Evolutionary conservation across 2,329 filamentous ascomycete species (phyloP), one percentile per base, ranked within the genome.

Genomic region (Penicillium vulpinum): DNA sequence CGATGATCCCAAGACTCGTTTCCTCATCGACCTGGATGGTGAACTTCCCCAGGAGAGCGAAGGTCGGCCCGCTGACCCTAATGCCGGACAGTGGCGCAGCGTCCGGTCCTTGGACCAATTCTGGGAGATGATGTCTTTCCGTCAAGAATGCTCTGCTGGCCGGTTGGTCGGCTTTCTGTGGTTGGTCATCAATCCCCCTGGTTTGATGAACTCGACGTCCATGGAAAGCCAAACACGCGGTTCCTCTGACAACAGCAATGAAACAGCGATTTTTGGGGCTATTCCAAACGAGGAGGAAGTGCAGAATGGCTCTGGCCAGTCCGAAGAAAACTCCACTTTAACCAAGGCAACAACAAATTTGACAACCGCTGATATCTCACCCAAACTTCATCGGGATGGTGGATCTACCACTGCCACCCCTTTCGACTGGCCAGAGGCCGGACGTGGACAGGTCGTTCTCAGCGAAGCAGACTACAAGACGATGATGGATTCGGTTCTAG

Each of bases 51-150:
- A 72, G 45, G 63, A 56, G 35, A 57, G 54, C 1, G 64, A 65
- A 8, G 57, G 59, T 3, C 69, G 63, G 41, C 73, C 63, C 63
- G 71, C 62, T 57, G 70, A 64, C 56, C 76, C 84, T 62, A 81
- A 79, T 26, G 77, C 78, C 3, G 89, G 89, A 0, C 81, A 85
- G 55, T 99, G 94, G 94, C 89, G 87, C 70, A 92, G 89, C 58
- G 87, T 97, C 24, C 88, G 83, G 70, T 89, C 86, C 0, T 78
- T 99, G 39, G 90, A 92, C n/a, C 87, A 92, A 64, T 99, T 99
- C 69, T 99, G 94, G 94, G 94, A 99, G 60, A 89, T 96, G 83
- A 97, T 99, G 93, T 88, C 92, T 0, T 97, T 90, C 70, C 83
- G 94, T 55, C 94, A 97, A 72, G 94, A 99, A 70, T 99, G 94